Evolutionary conservation across 2,329 filamentous ascomycete species (phyloP).

Genomic region (Curvularia sp.): DNA sequence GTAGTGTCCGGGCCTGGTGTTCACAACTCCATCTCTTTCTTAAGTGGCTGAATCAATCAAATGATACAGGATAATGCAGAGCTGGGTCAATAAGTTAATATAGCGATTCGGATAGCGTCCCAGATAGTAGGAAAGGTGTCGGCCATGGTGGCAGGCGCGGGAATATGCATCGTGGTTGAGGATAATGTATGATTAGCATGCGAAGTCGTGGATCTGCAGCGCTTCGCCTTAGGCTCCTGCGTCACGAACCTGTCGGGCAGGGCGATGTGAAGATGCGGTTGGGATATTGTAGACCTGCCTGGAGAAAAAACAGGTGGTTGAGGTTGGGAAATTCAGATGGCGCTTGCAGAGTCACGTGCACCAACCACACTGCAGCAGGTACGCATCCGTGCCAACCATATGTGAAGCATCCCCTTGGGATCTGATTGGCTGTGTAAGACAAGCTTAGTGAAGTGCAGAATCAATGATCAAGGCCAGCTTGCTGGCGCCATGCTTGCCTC

Average conservation of each 20-base stretch:
- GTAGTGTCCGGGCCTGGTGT: not conserved
- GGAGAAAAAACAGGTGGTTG: constrained; percentile 4
- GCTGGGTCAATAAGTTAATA: not conserved
- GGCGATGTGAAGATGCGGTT: constrained; percentile 4
- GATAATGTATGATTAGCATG: constrained; percentile 7
- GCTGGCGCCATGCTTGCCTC: not conserved
- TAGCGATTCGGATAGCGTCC: not conserved
- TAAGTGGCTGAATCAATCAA: not conserved
- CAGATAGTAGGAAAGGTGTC: not conserved
- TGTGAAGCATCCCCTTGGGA: not conserved
- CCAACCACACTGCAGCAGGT: not conserved
- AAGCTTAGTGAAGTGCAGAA: not conserved
- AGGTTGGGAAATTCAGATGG: constrained; percentile 13
- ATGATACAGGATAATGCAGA: not conserved
- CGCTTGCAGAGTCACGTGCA: constrained; percentile 20
- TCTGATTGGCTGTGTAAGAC: not conserved
- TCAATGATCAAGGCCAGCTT: not conserved
- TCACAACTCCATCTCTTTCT: constrained; percentile 13
- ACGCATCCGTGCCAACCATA: not conserved
- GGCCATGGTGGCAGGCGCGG: not conserved
- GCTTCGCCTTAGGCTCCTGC: not conserved
- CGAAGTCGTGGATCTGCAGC: constrained; percentile 11
- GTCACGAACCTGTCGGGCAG: not conserved
- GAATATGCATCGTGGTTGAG: constrained; percentile 4
- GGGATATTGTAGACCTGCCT: constrained; percentile 10